Conservation (phyloP, 371 early-diverging fungal species). For the Actinomortierella ambigua region DNA sequence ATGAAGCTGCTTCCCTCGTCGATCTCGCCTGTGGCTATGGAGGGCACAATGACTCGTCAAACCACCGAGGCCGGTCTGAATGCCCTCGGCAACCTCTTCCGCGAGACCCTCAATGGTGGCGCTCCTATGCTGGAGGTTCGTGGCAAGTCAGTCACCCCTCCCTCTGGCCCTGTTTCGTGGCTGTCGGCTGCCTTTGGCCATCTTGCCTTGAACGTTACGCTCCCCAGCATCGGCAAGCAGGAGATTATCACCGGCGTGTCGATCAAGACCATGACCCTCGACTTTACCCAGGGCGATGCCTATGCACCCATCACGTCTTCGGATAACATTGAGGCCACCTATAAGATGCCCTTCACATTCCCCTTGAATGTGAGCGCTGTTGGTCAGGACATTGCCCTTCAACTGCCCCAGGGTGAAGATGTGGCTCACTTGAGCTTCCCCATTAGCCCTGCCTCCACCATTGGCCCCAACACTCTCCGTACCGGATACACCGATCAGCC, state of each 20-base stretch:
- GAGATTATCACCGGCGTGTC: slow-evolving; percentile 48
- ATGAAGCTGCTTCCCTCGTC: slow-evolving; percentile 19
- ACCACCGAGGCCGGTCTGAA: slow-evolving; percentile 48
- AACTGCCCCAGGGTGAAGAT: slow-evolving; percentile 25
- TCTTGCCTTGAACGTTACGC: slow-evolving; percentile 51
- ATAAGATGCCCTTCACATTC: slow-evolving; percentile 62
- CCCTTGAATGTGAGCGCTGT: slow-evolving; percentile 50
- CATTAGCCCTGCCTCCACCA: slow-evolving; percentile 48
- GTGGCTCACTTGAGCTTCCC: slow-evolving; percentile 53
- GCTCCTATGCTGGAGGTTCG: slow-evolving; percentile 43
- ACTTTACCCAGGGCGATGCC: slow-evolving; percentile 52
- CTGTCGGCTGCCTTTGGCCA: slow-evolving; percentile 55
- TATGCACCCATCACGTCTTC: slow-evolving; percentile 55
- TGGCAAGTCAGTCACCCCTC: slow-evolving; percentile 53
- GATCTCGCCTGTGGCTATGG: slow-evolving; percentile 37
- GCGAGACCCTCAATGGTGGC: slow-evolving; percentile 49
- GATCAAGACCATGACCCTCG: slow-evolving; percentile 51
- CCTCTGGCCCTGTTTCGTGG: slow-evolving; percentile 55
- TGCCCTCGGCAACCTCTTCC: slow-evolving; percentile 54
- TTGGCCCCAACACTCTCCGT: slow-evolving; percentile 37
- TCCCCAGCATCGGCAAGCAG: slow-evolving; percentile 52
- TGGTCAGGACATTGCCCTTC: slow-evolving; percentile 48
- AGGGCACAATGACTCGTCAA: slow-evolving; percentile 55
- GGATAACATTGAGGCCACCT: slow-evolving; percentile 48
- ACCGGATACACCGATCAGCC: slow-evolving; percentile 42